Conservation (phyloP, 495 filamentous ascomycete genomes). For the Neurospora discreta region DNA sequence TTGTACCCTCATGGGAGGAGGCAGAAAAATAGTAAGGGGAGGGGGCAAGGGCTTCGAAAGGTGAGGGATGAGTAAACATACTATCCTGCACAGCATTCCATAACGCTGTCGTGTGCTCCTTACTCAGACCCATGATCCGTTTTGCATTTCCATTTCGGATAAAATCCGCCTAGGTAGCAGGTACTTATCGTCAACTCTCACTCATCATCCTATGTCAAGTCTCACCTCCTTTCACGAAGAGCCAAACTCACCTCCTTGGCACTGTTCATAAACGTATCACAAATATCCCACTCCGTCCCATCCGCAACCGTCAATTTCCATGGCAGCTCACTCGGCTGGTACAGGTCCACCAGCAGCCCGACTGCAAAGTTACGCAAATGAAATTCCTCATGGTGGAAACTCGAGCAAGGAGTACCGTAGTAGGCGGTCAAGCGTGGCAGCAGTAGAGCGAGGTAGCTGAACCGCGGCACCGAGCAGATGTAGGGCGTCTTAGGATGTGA, state of each 20-base stretch:
- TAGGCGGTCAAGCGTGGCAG: constrained; percentile 70
- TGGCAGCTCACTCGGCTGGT: constrained; percentile 44
- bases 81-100: constrained; percentile 79
- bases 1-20: too few species aligned
- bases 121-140: constrained; percentile 83
- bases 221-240: too few species aligned
- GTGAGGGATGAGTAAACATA: constrained; percentile 30
- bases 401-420: constrained; percentile 58
- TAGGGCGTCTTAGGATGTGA: constrained; percentile 30
- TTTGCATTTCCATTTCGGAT: constrained; percentile 84
- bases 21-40: too few species aligned
- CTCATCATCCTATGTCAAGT: neutral
- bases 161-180: constrained; percentile 57
- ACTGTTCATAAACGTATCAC: constrained; percentile 85
- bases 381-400: constrained; percentile 75
- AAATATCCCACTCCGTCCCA: constrained; percentile 57
- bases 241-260: constrained; percentile 60
- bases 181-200: neutral
- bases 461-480: constrained; percentile 49
- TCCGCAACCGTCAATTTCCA: constrained; percentile 61
- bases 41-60: too few species aligned
- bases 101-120: constrained; percentile 73
- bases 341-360: constrained; percentile 84
- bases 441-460: constrained; percentile 65
- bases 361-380: constrained; percentile 62